phyloP scores from a whole-genome alignment of 768 basidiomycete genomes.

The Xerocomus potaroensis region DNA sequence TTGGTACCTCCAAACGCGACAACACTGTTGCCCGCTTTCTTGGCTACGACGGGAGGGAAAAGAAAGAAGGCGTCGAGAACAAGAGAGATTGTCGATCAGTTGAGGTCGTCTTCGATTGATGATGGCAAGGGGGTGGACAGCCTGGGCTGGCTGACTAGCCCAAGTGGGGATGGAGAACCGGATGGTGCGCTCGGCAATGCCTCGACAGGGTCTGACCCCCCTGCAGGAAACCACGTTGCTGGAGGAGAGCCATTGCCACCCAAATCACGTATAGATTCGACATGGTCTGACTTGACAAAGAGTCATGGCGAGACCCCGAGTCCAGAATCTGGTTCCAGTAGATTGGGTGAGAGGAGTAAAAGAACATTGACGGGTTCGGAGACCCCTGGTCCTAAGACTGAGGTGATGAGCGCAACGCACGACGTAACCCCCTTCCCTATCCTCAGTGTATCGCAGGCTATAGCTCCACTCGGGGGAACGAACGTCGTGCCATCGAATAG shows the following conservation, averaged over 20 bases:
- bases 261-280: background rate
- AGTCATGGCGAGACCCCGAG: background rate
- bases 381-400: background rate
- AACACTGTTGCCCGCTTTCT: slow-evolving; percentile 22
- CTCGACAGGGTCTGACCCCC: slow-evolving; percentile 2
- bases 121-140: slow-evolving; percentile 13
- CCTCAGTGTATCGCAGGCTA: slow-evolving; percentile 9
- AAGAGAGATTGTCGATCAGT: slow-evolving; percentile 28
- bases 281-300: slow-evolving; percentile 5
- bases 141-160: slow-evolving; percentile 16
- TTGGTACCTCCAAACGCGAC: slow-evolving; percentile 7
- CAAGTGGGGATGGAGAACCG: background rate
- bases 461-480: background rate
- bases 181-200: slow-evolving; percentile 4
- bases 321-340: background rate
- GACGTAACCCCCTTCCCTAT: slow-evolving; percentile 20
- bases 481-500: background rate
- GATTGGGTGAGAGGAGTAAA: background rate
- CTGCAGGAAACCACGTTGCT: background rate
- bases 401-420: background rate
- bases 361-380: background rate
- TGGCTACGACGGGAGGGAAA: slow-evolving; percentile 16
- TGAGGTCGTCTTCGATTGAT: slow-evolving; percentile 25
- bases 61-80: slow-evolving; percentile 26
- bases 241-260: slow-evolving; percentile 3